phyloP scores from a whole-genome alignment of 2,329 filamentous ascomycete species.

The Acephala macrosclerotiorum region DNA sequence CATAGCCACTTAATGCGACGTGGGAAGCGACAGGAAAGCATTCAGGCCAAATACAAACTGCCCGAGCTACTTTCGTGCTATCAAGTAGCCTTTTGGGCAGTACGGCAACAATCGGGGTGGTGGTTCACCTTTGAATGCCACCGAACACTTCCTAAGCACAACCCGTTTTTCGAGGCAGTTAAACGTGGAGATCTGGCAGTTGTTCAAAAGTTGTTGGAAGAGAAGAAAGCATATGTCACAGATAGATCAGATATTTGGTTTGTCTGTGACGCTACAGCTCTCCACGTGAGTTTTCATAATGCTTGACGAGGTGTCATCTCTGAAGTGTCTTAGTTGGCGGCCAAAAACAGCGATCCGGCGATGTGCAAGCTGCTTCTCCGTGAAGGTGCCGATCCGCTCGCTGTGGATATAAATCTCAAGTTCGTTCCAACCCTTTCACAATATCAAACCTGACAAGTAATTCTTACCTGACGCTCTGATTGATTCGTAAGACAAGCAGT shows the following conservation, averaged over 20 bases:
- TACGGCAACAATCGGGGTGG: conserved; percentile 5
- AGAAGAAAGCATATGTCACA: conserved; percentile 12
- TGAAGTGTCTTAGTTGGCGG: background rate
- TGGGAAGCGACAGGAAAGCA: conserved; percentile 1
- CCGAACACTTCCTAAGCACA: background rate
- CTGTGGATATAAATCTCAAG: background rate
- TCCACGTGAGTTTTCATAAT: conserved; percentile 8
- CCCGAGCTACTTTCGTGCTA: conserved; percentile 10
- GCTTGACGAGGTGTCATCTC: background rate
- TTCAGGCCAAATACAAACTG: conserved; percentile 14
- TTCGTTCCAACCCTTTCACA: background rate
- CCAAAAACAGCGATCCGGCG: background rate
- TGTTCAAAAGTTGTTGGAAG: conserved; percentile 19
- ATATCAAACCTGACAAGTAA: background rate
- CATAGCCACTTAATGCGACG: background rate
- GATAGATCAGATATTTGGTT: background rate
- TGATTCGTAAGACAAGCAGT: background rate
- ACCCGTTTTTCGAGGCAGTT: conserved; percentile 10
- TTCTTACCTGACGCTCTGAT: background rate
- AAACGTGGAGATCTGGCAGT: conserved; percentile 1
- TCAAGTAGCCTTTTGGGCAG: conserved; percentile 16
- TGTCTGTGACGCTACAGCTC: background rate
- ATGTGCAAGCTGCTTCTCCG: background rate
- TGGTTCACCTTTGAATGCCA: conserved; percentile 13
- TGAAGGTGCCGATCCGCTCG: background rate